Conservation (phyloP, 108 stramenopile genomes). For the Nitzschia sp. region DNA sequence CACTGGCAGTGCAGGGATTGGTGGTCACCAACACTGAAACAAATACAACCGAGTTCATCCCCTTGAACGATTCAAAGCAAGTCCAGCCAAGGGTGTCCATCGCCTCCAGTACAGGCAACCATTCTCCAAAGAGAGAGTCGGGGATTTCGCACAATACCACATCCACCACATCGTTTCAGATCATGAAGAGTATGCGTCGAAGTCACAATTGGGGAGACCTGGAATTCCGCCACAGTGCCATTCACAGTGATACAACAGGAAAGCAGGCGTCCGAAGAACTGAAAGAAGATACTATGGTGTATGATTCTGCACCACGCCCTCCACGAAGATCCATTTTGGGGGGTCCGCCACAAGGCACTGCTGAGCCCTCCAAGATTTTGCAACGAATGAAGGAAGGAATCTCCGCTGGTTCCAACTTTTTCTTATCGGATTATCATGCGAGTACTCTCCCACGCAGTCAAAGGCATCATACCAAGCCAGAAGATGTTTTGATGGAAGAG, state of each 20-base stretch:
- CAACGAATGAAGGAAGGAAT: slow-evolving; percentile 7
- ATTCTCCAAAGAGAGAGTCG: too few relatives aligned
- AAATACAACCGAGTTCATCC: too few relatives aligned
- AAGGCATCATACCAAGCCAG: background rate
- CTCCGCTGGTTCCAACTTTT: background rate
- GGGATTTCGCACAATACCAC: background rate
- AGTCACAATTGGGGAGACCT: slow-evolving; percentile 7
- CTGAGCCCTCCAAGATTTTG: slow-evolving; percentile 3
- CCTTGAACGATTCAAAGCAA: too few relatives aligned
- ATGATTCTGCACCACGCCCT: background rate
- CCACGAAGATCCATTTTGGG: background rate
- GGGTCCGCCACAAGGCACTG: background rate
- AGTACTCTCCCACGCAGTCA: background rate
- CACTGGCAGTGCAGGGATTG: too few relatives aligned
- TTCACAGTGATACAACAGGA: background rate
- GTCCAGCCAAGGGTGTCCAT: too few relatives aligned
- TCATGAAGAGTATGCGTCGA: too few relatives aligned
- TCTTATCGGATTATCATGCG: slow-evolving; percentile 7
- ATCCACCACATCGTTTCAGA: background rate
- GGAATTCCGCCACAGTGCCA: background rate
- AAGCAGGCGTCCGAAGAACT: background rate
- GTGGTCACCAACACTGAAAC: too few relatives aligned
- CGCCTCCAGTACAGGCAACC: too few relatives aligned
- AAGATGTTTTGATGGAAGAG: background rate
- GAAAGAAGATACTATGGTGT: background rate